Conservation (phyloP, 176 grass and related monocot species). For the Aegilops longissima region DNA sequence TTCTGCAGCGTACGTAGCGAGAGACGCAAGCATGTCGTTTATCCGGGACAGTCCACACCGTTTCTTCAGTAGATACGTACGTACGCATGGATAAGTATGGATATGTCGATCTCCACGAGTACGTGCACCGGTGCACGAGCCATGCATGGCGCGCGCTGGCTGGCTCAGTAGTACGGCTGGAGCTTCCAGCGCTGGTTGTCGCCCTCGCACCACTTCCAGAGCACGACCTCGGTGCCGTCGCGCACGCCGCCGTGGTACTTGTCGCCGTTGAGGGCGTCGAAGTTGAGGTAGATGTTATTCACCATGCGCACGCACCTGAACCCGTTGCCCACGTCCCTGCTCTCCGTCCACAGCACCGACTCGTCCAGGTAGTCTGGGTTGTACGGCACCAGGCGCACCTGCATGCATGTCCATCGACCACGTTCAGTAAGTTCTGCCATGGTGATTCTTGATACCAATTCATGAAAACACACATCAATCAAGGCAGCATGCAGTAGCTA, state of each 20-base stretch:
- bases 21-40: background rate
- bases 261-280: conserved; percentile 68
- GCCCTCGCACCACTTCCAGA: conserved; percentile 71
- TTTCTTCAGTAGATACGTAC: background rate
- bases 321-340: conserved; percentile 54
- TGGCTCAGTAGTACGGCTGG: conserved; percentile 14
- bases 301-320: conserved; percentile 76
- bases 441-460: too few relatives aligned
- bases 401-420: background rate
- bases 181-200: conserved; percentile 97
- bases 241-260: conserved; percentile 74
- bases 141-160: background rate
- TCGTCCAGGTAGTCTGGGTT: conserved; percentile 63
- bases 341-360: conserved; percentile 82
- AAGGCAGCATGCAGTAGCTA: too few relatives aligned
- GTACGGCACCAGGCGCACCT: conserved; percentile 60
- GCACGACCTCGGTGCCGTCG: conserved; percentile 70
- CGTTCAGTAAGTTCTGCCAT: background rate
- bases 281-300: conserved; percentile 80
- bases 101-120: background rate
- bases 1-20: background rate
- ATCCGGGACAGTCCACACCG: background rate
- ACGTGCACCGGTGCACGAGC: too few relatives aligned
- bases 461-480: too few relatives aligned
- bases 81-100: background rate